phyloP scores from a whole-genome alignment of 2,329 filamentous ascomycete genomes.

The Cytospora paraplurivora region DNA sequence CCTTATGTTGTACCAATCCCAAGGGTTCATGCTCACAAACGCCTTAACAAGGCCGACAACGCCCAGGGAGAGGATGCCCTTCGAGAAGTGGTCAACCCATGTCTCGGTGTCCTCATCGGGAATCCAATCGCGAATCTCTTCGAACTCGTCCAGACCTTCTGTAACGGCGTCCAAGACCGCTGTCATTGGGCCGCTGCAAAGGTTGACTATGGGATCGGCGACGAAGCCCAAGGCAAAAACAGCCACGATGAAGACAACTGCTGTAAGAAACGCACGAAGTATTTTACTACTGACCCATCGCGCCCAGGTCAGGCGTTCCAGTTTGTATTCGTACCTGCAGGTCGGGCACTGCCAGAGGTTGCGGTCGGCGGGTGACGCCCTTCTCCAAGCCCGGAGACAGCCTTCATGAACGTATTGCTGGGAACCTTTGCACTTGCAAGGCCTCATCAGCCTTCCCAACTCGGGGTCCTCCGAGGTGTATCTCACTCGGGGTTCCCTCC shows the following conservation, averaged over 20 bases:
- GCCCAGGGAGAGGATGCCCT: slow-evolving; percentile 88
- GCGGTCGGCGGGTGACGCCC: slow-evolving; percentile 66
- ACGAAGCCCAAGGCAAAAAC: slow-evolving; percentile 88
- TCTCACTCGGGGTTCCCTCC: slow-evolving; percentile 37
- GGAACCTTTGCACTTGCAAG: slow-evolving; percentile 91
- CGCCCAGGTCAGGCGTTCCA: slow-evolving; percentile 77
- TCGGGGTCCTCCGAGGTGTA: slow-evolving; percentile 76
- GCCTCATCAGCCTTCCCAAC: slow-evolving; percentile 78
- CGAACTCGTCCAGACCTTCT: slow-evolving; percentile 43
- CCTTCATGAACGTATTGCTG: slow-evolving; percentile 93
- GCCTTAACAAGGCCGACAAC: slow-evolving; percentile 84
- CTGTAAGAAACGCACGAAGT: slow-evolving; percentile 70
- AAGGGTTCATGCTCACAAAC: slow-evolving; percentile 72
- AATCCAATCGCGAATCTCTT: slow-evolving; percentile 42
- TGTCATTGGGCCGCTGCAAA: slow-evolving; percentile 79
- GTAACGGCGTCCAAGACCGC: slow-evolving; percentile 58
- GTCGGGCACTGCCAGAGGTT: slow-evolving; percentile 89
- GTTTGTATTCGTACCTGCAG: slow-evolving; percentile 79
- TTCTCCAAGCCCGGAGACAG: slow-evolving; percentile 82
- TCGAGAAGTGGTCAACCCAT: slow-evolving; percentile 84
- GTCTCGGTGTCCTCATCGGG: slow-evolving; percentile 55
- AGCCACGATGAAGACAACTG: slow-evolving; percentile 68
- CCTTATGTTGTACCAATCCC: slow-evolving; percentile 76
- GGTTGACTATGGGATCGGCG: slow-evolving; percentile 86
- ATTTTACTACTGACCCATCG: slow-evolving; percentile 67